phyloP scores from a whole-genome alignment of 257 asterid genomes.

The Ballota nigra region DNA sequence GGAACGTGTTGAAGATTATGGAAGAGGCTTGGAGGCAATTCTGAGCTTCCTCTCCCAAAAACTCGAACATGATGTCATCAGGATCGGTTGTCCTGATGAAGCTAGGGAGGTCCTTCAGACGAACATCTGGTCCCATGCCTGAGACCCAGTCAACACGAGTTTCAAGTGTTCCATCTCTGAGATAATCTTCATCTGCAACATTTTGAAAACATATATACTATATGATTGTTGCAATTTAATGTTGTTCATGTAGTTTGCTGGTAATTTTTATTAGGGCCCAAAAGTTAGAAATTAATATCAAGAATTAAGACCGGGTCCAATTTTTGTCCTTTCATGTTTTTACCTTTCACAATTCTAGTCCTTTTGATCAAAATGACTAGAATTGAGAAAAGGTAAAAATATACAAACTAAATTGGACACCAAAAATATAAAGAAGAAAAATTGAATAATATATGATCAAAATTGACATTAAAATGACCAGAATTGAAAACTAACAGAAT shows the following conservation, averaged over 20 bases:
- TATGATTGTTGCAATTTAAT: too few species aligned
- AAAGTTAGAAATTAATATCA: too few species aligned
- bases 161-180: constrained; percentile 53
- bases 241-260: neutral
- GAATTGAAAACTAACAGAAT: too few species aligned
- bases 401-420: too few species aligned
- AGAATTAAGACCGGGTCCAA: too few species aligned
- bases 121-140: constrained; percentile 39
- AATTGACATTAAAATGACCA: too few species aligned
- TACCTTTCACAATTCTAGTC: too few species aligned
- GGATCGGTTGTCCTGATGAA: constrained; percentile 51
- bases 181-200: constrained; percentile 42
- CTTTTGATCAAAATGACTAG: too few species aligned
- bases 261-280: neutral
- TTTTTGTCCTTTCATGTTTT: too few species aligned
- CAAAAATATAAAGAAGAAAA: too few species aligned
- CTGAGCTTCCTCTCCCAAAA: constrained; percentile 48
- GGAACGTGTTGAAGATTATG: constrained; percentile 52
- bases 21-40: constrained; percentile 38
- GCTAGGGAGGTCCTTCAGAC: constrained; percentile 53
- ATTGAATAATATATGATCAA: too few species aligned
- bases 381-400: too few species aligned
- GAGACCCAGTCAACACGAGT: constrained; percentile 42
- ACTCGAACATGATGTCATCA: constrained; percentile 53
- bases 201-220: neutral